Evolutionary conservation across 176 grass and related monocot species (phyloP), one percentile per base, ranked within the genome.

Genomic region (Musa itinerans): DNA sequence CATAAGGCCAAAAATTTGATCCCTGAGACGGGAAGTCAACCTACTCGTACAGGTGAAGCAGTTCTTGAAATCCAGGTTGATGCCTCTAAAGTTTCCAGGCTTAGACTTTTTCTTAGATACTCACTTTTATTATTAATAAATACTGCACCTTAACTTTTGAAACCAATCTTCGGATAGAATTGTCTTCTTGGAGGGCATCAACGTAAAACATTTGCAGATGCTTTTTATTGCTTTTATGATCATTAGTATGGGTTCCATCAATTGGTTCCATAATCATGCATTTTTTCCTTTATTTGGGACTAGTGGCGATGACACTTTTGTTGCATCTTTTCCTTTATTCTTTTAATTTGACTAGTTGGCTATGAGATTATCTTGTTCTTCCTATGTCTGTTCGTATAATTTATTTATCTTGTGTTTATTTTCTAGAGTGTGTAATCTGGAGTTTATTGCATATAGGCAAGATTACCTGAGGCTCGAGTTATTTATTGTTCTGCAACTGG

Each of bases 1-100:
- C 95, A 99, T 77, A 99, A 99, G 84, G 95, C 95, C 73, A 99
- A 99, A 87, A 99, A 99, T 92, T 81, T 99, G 56, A 82, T 99
- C 79, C 90, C 95, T 80, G 95, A 99, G 79, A 79, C 91, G 22
- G 95, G 95, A 75, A 88, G 90, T 53, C 95, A 94, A 81, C 83
- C 95, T 61, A 94, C 91, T 67, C 95, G 91, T 67, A 99, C 95
- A 54, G 95, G 95, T 43, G 87, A 82, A 85, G 83, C 90, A 73
- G 95, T 99, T 86, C 88, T 94, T 84, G 95, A 94, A 66, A 86
- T 99, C 56, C 95, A 99, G 91, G 92, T 96, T 34, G 57, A 79
- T 89, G 51, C 66, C 58, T 76, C 55, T 73, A 51, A 68, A 77
- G 12, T 54, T 80, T 72, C 63, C 77, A 50, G 78, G 62, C 65